phyloP scores from a whole-genome alignment of 768 basidiomycete genomes.

The Tephrocybe sp. region DNA sequence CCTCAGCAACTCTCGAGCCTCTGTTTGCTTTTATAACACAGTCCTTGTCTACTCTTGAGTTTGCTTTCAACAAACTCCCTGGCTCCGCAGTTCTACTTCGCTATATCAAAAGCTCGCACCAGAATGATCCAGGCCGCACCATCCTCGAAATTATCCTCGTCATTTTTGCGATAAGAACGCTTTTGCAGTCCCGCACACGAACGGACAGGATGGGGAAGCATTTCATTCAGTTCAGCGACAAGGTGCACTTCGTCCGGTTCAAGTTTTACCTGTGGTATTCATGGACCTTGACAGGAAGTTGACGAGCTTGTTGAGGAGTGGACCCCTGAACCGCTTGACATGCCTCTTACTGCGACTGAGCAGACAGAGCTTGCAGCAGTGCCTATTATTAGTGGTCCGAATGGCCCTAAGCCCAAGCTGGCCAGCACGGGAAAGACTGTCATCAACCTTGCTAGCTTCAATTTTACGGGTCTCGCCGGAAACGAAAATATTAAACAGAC shows the following conservation, averaged over 20 bases:
- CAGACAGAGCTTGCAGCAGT: slow-evolving; percentile 67
- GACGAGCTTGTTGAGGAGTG: slow-evolving; percentile 96
- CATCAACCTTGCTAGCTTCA: slow-evolving; percentile 84
- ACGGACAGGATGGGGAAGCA: slow-evolving; percentile 82
- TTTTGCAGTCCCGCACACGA: slow-evolving; percentile 87
- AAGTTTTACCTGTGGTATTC: background rate
- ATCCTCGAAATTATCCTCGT: slow-evolving; percentile 86
- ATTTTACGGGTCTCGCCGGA: slow-evolving; percentile 87
- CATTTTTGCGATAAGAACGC: slow-evolving; percentile 83
- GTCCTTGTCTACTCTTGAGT: slow-evolving; percentile 56
- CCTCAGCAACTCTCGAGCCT: slow-evolving; percentile 38
- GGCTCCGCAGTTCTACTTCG: slow-evolving; percentile 83
- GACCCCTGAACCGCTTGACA: slow-evolving; percentile 80
- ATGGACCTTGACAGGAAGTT: slow-evolving; percentile 66
- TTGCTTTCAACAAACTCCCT: slow-evolving; percentile 70
- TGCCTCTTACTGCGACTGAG: slow-evolving; percentile 57
- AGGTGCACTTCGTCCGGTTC: slow-evolving; percentile 51
- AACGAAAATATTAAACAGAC: slow-evolving; percentile 85
- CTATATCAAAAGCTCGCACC: slow-evolving; percentile 92
- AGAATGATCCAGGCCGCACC: slow-evolving; percentile 92
- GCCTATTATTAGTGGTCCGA: slow-evolving; percentile 76
- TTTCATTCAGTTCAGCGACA: slow-evolving; percentile 88
- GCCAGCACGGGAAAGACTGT: slow-evolving; percentile 69
- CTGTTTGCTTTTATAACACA: slow-evolving; percentile 66
- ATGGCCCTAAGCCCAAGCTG: slow-evolving; percentile 81